Evolutionary conservation across 306 rosid genomes (phyloP), one percentile per base, ranked within the genome.

Genomic region (Fragaria nilgerrensis): DNA sequence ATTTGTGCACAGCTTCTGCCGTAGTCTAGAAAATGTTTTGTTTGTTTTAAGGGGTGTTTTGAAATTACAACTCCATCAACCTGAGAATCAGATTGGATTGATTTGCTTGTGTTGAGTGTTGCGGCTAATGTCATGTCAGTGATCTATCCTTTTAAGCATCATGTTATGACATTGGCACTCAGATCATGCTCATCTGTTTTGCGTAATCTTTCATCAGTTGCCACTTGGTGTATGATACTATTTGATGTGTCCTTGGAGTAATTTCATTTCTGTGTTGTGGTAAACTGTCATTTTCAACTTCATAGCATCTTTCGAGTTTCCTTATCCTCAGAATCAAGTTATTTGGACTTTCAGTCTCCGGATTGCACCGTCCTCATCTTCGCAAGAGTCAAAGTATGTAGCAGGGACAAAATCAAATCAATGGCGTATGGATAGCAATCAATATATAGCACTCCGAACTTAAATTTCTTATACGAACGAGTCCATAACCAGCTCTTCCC

Each of bases 1-100:
- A 62, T 62, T 75, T 59, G 14, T 29, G 59, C 49, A 39, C 74
- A 39, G 15, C 72, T 71, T 74, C 58, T 17, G 74, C 25, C 59
- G 9, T 4, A 29, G 25, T 16, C 61, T 29, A 25, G 27, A 70
- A 44, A 70, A 49, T 13, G 3, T 3, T 70, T 17, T 20, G 27
- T 29, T 25, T 14, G 13, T 44, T 70, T 48, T 9, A 19, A 37
- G 48, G 45, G 45, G 9, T 65, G 23, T 36, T 65, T 16, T 29
- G n/a, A 61, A 22, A 29, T 62, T 25, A 65, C 25, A 65, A 9
- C 5, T 67, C 49, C 71, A 19, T 39, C 49, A 39, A 67, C 48
- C 72, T 66, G 15, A 17, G 27, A 62, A 62, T 62, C 41, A 29
- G 68, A 29, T 62, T 62, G 39, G 39, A 15, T 27, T 62, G 68